These are phyloP conservation scores for Arabidopsis suecica DNA, from an alignment of 345 rosid genomes.

Conservation along the genomic window DNA sequence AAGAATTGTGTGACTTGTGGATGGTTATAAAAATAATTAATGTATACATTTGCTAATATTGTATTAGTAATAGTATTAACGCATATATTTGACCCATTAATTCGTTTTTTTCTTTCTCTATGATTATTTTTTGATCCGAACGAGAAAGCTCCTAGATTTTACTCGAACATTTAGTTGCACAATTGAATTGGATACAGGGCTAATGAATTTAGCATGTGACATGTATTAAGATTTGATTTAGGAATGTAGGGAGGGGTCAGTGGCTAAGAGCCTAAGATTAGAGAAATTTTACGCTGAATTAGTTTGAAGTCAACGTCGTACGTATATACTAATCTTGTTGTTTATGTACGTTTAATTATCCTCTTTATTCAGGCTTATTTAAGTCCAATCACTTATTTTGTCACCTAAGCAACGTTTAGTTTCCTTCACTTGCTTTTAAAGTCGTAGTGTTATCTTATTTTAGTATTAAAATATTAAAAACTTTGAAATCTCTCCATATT, in stretches of 20 bases:
- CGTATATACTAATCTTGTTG: conserved; percentile 23
- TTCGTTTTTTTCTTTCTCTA: conserved; percentile 1
- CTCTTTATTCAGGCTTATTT: conserved; percentile 5
- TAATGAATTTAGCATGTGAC: too few relatives aligned
- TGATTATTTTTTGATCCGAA: not conserved
- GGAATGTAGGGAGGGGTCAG: not conserved
- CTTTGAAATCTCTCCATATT: conserved; percentile 1
- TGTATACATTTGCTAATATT: conserved; percentile 11
- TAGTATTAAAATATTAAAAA: not conserved
- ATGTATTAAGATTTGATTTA: conserved; percentile 13
- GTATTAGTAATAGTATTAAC: conserved; percentile 5
- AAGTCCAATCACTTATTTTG: conserved; percentile 20
- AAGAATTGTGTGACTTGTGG: conserved; percentile 40
- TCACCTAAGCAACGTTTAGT: conserved; percentile 21
- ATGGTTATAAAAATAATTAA: not conserved
- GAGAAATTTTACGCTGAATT: not conserved
- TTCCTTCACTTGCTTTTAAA: conserved; percentile 7
- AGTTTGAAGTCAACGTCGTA: conserved; percentile 34
- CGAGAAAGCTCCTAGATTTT: not conserved
- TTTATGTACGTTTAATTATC: conserved; percentile 18
- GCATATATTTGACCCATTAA: not conserved
- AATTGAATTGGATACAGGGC: not conserved
- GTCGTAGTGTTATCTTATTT: not conserved
- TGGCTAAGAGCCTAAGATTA: conserved; percentile 14
- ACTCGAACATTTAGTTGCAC: not conserved